These are phyloP conservation scores for Protea cynaroides DNA, from an alignment of 164 flowering plant species.

Conservation along the genomic window DNA sequence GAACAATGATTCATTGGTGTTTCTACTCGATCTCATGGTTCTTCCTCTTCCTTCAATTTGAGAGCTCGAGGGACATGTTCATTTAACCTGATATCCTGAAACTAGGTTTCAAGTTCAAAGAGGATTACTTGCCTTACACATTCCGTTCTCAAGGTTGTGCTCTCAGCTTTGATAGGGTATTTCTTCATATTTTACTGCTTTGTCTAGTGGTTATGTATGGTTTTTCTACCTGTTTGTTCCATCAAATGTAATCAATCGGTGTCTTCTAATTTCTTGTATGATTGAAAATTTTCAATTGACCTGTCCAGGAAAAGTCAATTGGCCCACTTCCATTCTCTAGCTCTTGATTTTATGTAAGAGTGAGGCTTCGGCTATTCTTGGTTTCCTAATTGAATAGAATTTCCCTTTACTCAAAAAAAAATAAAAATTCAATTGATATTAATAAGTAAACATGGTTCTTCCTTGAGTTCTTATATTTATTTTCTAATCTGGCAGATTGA, in stretches of 20 bases:
- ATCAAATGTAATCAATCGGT: too few species aligned
- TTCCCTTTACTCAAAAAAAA: neutral
- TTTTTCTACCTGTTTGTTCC: too few species aligned
- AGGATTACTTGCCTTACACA: slow-evolving; percentile 82
- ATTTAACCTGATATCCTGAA: slow-evolving; percentile 59
- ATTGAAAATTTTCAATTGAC: too few species aligned
- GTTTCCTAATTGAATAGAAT: neutral
- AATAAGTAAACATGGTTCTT: too few species aligned
- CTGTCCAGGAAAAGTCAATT: too few species aligned
- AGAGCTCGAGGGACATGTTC: slow-evolving; percentile 48
- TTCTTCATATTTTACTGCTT: too few species aligned
- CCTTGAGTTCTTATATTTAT: neutral
- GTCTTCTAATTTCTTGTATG: too few species aligned
- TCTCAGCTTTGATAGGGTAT: slow-evolving; percentile 66
- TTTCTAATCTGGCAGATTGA: slow-evolving; percentile 62
- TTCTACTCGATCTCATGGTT: slow-evolving; percentile 55
- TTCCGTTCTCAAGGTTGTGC: slow-evolving; percentile 54
- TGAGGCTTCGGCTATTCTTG: neutral
- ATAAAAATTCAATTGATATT: too few species aligned
- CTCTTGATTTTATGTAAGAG: neutral
- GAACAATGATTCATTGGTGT: slow-evolving; percentile 32
- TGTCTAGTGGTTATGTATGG: too few species aligned
- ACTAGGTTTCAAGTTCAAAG: slow-evolving; percentile 81
- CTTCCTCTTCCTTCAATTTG: slow-evolving; percentile 46
- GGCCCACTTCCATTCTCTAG: too few species aligned